Base-by-base conservation (phyloP, 805 yeast species). In the Starmera pachycereana region DNA sequence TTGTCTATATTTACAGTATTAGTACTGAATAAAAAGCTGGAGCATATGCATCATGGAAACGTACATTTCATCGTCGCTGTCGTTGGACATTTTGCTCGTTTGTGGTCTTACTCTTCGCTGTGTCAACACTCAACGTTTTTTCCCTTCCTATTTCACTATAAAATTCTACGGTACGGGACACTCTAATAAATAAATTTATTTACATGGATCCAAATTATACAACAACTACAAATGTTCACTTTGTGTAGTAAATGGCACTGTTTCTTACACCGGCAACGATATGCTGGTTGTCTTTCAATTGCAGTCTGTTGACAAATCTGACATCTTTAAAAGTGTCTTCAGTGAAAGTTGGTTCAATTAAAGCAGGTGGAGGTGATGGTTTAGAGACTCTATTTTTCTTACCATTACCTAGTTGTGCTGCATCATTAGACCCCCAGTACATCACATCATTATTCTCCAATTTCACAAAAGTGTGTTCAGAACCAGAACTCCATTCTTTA, bases 371-470 rank as follows among this genome's bases (percentile, higher is more conserved):
- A 8, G 62, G 55, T 1, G 58, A 39, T 1, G 92, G 90, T 44
- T 62, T 63, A 27, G 78, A 65, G 14, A 69, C 57, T 54, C 81
- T 81, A 43, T 72, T 71, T 33, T 71, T 66, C 52, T 81, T 82
- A 27, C 96, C 95, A 52, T 78, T 85, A 11, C 95, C 96, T 35
- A 85, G 68, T 61, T 90, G 96, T 19, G 90, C 95, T 49, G 48
- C 66, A 52, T 78, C 82, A 58, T 89, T 90, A 35, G 77, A 81
- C 19, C 98, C 98, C 87, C 95, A 87, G 6, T 65, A 72, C 32
- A 81, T 56, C 16, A 87, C 81, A 52, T 81, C 87, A 16, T 71
- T 71, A 44, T 81, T 81, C 33, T 66, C 58, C 41, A 83, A 61
- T 9, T 76, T 74, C 10, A 80, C 72, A 35, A 80, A 68, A 0